A percentile compares a stretch with the other conserved stretches of the same genome.
Evolutionary conservation across 1,284 basidiomycete genomes (phyloP).

Genomic region (Heliocybe sulcata): DNA sequence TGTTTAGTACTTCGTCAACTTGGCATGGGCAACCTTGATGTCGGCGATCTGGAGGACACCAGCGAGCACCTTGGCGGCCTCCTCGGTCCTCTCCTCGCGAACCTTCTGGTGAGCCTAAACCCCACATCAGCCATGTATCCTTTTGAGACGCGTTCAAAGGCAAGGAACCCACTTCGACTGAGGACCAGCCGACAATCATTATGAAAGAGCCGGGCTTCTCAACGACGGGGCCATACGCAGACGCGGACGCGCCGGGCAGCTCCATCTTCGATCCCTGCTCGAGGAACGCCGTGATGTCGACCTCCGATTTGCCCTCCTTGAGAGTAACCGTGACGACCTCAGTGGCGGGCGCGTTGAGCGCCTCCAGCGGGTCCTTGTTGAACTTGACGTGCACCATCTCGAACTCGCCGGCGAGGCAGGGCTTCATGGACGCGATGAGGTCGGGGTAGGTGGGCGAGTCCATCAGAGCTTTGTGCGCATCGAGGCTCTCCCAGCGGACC

Average conservation of each 20-base stretch:
- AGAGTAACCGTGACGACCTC: constrained; percentile 14
- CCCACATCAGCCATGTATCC: background rate
- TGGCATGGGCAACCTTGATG: background rate
- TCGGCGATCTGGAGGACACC: background rate
- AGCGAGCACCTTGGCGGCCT: background rate
- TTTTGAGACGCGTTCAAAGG: background rate
- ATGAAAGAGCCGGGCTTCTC: background rate
- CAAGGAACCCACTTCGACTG: background rate
- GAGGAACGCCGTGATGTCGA: constrained; percentile 7
- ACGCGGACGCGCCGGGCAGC: background rate
- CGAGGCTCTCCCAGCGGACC: constrained; percentile 12
- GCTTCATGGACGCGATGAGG: constrained; percentile 3
- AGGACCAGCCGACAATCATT: background rate
- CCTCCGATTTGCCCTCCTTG: constrained; percentile 11
- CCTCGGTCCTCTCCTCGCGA: background rate
- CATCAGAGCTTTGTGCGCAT: constrained; percentile 13
- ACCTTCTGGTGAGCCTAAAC: background rate
- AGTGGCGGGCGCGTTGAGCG: constrained; percentile 14
- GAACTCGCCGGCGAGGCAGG: constrained; percentile 3
- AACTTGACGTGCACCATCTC: constrained; percentile 13
- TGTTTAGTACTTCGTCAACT: background rate
- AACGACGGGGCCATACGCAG: background rate
- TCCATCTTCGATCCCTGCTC: constrained; percentile 7
- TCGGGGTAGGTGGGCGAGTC: constrained; percentile 9
- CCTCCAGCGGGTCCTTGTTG: constrained; percentile 11